Conservation (phyloP, 345 rosid species). For the Hirschfeldia incana region DNA sequence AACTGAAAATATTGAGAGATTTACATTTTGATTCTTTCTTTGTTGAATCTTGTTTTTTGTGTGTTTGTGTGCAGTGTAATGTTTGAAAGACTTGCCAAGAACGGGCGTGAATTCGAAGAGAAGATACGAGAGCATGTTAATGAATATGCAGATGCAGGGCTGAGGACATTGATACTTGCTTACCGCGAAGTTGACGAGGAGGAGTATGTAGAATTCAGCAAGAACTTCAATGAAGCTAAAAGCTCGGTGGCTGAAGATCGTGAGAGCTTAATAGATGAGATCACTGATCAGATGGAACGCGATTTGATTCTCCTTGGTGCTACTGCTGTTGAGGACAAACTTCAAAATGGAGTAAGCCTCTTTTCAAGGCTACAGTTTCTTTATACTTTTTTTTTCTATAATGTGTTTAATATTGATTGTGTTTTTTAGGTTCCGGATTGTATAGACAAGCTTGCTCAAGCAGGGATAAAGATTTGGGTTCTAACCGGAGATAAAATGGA, state of each 20-base stretch:
- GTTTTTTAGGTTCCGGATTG: constrained; percentile 84
- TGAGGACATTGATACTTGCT: constrained; percentile 91
- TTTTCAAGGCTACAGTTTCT: not conserved
- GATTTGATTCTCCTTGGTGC: constrained; percentile 88
- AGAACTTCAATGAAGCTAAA: constrained; percentile 68
- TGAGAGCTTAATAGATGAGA: constrained; percentile 68
- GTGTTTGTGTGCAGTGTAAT: constrained; percentile 58
- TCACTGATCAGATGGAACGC: constrained; percentile 65
- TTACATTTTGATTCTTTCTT: constrained; percentile 14
- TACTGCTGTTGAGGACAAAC: constrained; percentile 49
- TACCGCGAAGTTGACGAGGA: constrained; percentile 76
- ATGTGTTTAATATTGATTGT: not conserved
- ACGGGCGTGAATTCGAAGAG: constrained; percentile 58
- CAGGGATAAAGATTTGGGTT: constrained; percentile 95
- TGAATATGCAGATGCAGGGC: constrained; percentile 89
- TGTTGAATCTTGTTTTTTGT: not conserved
- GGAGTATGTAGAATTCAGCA: constrained; percentile 66
- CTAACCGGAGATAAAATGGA: constrained; percentile 99
- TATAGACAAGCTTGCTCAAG: constrained; percentile 95
- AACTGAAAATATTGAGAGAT: not conserved
- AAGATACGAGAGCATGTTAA: constrained; percentile 64
- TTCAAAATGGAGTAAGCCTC: constrained; percentile 82
- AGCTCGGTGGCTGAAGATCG: constrained; percentile 60
- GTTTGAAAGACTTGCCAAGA: constrained; percentile 76
- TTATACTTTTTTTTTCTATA: not conserved